Conservation (phyloP, 2,329 filamentous ascomycete species). For the Aspergillus hortae region DNA sequence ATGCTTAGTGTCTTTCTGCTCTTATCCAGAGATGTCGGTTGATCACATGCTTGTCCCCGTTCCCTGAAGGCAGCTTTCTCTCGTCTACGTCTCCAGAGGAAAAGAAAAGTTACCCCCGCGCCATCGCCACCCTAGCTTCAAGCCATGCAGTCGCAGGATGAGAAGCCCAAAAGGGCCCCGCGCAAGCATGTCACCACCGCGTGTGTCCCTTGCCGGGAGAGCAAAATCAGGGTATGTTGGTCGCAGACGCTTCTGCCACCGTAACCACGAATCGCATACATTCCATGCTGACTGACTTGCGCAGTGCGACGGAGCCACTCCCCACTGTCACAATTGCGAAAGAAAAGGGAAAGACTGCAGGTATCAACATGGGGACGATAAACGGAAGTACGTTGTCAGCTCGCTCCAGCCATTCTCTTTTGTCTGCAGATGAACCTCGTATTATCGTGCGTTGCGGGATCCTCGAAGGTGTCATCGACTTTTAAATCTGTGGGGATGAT, state of each 20-base stretch:
- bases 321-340: slow-evolving; percentile 37
- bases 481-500: too few relatives aligned
- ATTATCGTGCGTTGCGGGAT: background rate
- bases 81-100: background rate
- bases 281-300: background rate
- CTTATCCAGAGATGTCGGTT: slow-evolving; percentile 8
- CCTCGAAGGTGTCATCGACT: too few relatives aligned
- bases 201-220: slow-evolving; percentile 44
- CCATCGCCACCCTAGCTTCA: background rate
- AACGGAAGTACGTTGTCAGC: slow-evolving; percentile 32
- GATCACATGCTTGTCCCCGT: slow-evolving; percentile 1
- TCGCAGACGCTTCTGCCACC: background rate
- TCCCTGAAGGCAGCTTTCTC: background rate
- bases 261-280: background rate
- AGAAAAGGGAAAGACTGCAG: slow-evolving; percentile 37
- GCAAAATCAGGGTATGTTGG: slow-evolving; percentile 40
- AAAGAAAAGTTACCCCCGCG: slow-evolving; percentile 1
- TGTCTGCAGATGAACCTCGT: background rate
- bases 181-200: slow-evolving; percentile 45
- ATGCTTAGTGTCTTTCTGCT: slow-evolving; percentile 3
- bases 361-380: slow-evolving; percentile 39
- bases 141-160: slow-evolving; percentile 22
- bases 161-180: slow-evolving; percentile 28
- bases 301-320: slow-evolving; percentile 37
- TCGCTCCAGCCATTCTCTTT: background rate